Conservation (phyloP, 225 moss, liverwort and hornwort genomes). For the Asterella californica region DNA sequence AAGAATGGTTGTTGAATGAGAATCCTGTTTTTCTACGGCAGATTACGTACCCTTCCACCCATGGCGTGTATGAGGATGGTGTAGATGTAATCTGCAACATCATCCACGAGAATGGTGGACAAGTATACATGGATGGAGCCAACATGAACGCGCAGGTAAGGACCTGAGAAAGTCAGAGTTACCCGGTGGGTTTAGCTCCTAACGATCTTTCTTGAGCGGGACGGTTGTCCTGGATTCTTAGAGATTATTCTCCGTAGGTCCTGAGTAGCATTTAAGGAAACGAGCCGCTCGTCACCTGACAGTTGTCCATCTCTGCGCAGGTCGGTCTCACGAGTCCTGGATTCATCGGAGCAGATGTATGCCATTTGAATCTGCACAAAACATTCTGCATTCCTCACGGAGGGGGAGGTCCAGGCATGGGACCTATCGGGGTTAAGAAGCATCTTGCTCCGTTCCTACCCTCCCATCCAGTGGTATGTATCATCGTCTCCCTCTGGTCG, state of each 20-base stretch:
- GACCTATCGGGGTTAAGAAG: slow-evolving; percentile 98
- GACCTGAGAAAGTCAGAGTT: background rate
- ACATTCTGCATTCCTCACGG: slow-evolving; percentile 99
- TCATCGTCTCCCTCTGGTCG: too few relatives aligned
- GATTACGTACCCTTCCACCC: slow-evolving; percentile 98
- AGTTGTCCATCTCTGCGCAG: slow-evolving; percentile 29
- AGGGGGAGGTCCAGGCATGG: slow-evolving; percentile 99
- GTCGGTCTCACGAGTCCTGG: slow-evolving; percentile 97
- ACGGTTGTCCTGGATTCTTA: too few relatives aligned
- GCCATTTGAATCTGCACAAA: slow-evolving; percentile 96
- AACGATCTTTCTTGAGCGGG: too few relatives aligned
- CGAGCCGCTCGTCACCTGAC: too few relatives aligned
- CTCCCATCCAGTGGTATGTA: slow-evolving; percentile 86
- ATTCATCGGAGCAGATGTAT: slow-evolving; percentile 94
- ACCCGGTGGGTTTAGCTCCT: too few relatives aligned
- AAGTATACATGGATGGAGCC: slow-evolving; percentile 99
- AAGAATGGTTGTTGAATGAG: background rate
- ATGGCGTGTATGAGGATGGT: slow-evolving; percentile 96
- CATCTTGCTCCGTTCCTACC: slow-evolving; percentile 95
- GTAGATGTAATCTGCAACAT: slow-evolving; percentile 92
- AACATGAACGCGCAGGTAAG: slow-evolving; percentile 97
- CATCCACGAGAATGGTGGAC: slow-evolving; percentile 81
- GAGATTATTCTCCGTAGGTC: too few relatives aligned
- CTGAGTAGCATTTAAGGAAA: too few relatives aligned
- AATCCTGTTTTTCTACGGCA: slow-evolving; percentile 16